Base-by-base conservation (phyloP, 768 basidiomycete species). In the Daedalea quercina region DNA sequence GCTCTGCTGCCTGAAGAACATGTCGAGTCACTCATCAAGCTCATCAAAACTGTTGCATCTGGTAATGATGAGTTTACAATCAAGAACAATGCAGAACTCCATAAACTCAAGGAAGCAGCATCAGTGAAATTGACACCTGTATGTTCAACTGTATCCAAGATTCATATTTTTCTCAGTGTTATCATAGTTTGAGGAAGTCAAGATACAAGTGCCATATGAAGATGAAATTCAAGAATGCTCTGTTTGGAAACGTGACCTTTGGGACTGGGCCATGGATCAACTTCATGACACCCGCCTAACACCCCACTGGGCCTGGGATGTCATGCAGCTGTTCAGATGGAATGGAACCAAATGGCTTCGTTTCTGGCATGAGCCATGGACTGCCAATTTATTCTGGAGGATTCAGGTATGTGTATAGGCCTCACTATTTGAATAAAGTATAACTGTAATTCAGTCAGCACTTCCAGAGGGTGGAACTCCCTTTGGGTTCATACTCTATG, bases 331-430 rank as follows among this genome's bases (percentile, higher is more conserved):
- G 11, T 52, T 19, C 22, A 45, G 46, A 11, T 57, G 45, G 34
- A 41, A 57, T 51, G 59, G 54, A 4, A 25, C 31, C 17, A 6
- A 4, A 12, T 60, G 44, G 43, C 43, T 55, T 1, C 37, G 46
- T 2, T 59, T 55, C 41, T 11, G 50, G 3, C 35, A 59, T 53
- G 60, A 61, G 23, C 60, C 60, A 13, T 53, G 43, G 35, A 61
- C 60, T 1, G 58, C 51, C 2, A 41, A 52, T 43, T 17, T 11
- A n/a, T 46, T 17, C 8, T 59, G 55, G 55, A 31, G 49, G 1
- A 40, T 57, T 11, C 60, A 59, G 54, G 60, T 61, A 47, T 46
- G 48, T 46, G 19, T 12, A n/a, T 3, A 28, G 15, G 7, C 7
- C 28, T 25, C 24, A n/a, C 3, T 9, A 17, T 3, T 47, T n/a